Evolutionary conservation across 805 yeast species (phyloP).

Genomic region (Ogataea neopini): DNA sequence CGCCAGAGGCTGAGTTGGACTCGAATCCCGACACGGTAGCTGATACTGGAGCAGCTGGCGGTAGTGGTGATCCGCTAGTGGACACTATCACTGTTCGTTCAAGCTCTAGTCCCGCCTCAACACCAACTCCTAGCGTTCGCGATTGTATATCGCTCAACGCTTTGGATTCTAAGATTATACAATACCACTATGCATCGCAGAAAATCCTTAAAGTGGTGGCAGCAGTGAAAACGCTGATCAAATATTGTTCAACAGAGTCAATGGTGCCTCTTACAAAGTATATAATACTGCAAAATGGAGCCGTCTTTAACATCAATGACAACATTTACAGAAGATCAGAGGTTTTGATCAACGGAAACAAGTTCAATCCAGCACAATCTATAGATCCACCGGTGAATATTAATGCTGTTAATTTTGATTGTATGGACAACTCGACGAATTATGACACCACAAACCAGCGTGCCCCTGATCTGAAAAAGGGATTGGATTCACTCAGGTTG

Average conservation of each 20-base stretch:
- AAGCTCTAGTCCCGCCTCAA: no score
- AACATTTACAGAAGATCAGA: conserved; percentile 41
- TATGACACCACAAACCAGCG: conserved; percentile 35
- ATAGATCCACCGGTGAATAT: conserved; percentile 42
- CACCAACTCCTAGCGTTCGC: conserved; percentile 12
- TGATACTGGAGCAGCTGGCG: not conserved
- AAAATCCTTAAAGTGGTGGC: conserved; percentile 46
- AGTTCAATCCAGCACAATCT: conserved; percentile 44
- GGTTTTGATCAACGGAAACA: conserved; percentile 38
- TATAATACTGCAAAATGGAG: conserved; percentile 40
- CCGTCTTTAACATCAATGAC: conserved; percentile 42
- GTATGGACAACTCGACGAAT: conserved; percentile 36
- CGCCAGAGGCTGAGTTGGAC: not conserved
- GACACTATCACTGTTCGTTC: no score
- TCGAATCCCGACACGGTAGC: not conserved
- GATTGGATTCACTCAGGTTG: conserved; percentile 28
- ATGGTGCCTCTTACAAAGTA: conserved; percentile 38
- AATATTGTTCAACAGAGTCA: conserved; percentile 21
- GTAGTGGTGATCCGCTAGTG: not conserved
- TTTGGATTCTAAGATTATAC: conserved; percentile 57
- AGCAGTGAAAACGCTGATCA: conserved; percentile 27
- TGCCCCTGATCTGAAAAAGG: conserved; percentile 31
- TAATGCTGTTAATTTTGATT: conserved; percentile 35
- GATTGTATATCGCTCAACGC: conserved; percentile 43
- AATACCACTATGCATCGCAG: conserved; percentile 54